Evolutionary conservation across 306 rosid species (phyloP), one percentile per base, ranked within the genome.

Genomic region (Malus sieversii): DNA sequence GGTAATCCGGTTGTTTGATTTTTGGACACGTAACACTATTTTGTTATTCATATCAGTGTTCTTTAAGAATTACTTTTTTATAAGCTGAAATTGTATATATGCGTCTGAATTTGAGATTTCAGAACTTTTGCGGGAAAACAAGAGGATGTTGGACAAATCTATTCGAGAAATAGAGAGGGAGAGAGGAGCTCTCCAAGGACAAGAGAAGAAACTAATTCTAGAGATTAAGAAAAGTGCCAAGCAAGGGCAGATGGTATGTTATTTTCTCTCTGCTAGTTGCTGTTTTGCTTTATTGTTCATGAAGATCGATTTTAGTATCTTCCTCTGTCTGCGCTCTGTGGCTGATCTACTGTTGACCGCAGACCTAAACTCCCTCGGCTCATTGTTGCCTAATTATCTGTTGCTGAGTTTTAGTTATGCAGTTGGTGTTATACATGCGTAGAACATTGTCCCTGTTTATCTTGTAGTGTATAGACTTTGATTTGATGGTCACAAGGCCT

Each of bases 181-280:
- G 86, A 87, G 97, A 80, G 96, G 89, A 81, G 85, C 89, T 23
- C 90, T 95, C 76, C 99, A 95, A 78, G 5, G 90, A 35, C 99
- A 90, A 46, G 99, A 95, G 90, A 95, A 95, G 92, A 95, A 95
- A 78, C 83, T 95, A 73, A 95, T 95, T 80, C 23, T 52, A 33
- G 99, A 95, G 90, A 95, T 95, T 77, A 95, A 95, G 92, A 95
- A 95, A 87, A 92, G 96, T 77, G 99, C 99, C 57, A 95, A 95
- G 78, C 99, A 95, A 85, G 99, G 99, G 69, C 99, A 95, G 85
- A 95, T 95, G 99, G 99, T 95, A 74, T 32, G 87, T 52, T 40
- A 3, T 59, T 46, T 72, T 79, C 62, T 76, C 42, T 14, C 60
- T 48, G 59, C 23, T 58, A 51, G 14, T 38, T 42, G 9, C 13